These are phyloP conservation scores for Euphorbia corollata DNA, from an alignment of 441 rosid genomes.

Conservation along the genomic window DNA sequence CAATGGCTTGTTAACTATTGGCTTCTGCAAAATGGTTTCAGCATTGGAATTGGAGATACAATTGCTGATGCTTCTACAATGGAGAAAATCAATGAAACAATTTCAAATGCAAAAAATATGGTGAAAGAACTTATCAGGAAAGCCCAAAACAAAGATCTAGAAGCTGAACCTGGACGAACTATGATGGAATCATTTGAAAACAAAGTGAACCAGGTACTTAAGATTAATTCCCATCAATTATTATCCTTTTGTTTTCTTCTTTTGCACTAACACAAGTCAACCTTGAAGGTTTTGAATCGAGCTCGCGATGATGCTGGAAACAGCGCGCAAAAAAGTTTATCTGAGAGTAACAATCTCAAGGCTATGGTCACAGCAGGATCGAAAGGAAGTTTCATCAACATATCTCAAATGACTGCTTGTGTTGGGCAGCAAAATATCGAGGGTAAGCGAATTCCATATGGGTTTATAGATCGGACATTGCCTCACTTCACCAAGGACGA, in stretches of 20 bases:
- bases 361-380: constrained; percentile 99
- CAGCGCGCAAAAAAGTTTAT: constrained; percentile 89
- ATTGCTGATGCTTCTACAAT: constrained; percentile 98
- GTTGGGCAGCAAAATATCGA: constrained; percentile 99
- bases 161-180: constrained; percentile 96
- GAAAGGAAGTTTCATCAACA: constrained; percentile 96
- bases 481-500: constrained; percentile 98
- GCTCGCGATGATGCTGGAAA: constrained; percentile 99
- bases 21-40: constrained; percentile 93
- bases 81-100: constrained; percentile 91
- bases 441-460: constrained; percentile 96
- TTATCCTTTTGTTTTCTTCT: background rate
- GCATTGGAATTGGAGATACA: constrained; percentile 98
- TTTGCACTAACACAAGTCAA: constrained; percentile 8
- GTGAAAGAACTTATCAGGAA: constrained; percentile 72
- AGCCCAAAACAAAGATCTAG: constrained; percentile 67
- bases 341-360: constrained; percentile 96
- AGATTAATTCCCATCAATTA: constrained; percentile 3
- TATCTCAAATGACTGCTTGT: constrained; percentile 99
- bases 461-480: constrained; percentile 78
- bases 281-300: constrained; percentile 69
- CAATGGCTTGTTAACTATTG: constrained; percentile 99
- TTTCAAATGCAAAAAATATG: constrained; percentile 65
- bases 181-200: constrained; percentile 98
- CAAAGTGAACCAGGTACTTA: constrained; percentile 83